phyloP scores from a whole-genome alignment of 306 rosid species.

The Lotus japonicus region DNA sequence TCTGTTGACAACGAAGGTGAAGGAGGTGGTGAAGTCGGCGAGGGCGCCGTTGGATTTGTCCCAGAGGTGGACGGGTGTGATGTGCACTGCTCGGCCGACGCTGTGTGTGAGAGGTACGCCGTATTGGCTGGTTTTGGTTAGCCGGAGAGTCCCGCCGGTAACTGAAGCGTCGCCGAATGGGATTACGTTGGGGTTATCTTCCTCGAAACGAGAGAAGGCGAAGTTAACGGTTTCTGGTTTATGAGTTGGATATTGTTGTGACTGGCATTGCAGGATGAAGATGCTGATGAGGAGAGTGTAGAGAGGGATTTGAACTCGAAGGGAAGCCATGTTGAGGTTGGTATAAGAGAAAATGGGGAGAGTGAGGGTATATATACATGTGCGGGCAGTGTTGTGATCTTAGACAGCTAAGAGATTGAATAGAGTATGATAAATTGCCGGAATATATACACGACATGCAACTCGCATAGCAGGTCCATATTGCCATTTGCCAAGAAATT shows the following conservation, averaged over 20 bases:
- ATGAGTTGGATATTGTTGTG: neutral
- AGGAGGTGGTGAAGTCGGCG: constrained; percentile 9
- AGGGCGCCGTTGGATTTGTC: neutral
- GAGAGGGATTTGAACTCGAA: neutral
- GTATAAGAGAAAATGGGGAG: neutral
- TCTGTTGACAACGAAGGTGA: constrained; percentile 25
- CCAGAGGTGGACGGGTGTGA: constrained; percentile 13
- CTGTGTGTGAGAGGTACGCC: neutral
- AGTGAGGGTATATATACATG: neutral
- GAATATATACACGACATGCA: neutral
- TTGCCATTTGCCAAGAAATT: neutral
- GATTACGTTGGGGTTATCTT: neutral
- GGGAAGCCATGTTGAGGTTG: neutral
- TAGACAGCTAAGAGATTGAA: neutral
- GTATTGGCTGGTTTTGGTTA: constrained; percentile 6
- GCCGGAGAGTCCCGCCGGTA: neutral
- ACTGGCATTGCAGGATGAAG: neutral
- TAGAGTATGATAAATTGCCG: neutral
- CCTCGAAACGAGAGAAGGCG: neutral
- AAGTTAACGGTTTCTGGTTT: neutral
- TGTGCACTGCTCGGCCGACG: constrained; percentile 12
- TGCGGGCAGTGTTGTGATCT: neutral
- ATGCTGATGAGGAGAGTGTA: neutral
- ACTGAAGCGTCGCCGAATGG: neutral
- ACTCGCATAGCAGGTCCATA: neutral